phyloP scores from a whole-genome alignment of 2,329 filamentous ascomycete species.

The Mollisia scopiformis region DNA sequence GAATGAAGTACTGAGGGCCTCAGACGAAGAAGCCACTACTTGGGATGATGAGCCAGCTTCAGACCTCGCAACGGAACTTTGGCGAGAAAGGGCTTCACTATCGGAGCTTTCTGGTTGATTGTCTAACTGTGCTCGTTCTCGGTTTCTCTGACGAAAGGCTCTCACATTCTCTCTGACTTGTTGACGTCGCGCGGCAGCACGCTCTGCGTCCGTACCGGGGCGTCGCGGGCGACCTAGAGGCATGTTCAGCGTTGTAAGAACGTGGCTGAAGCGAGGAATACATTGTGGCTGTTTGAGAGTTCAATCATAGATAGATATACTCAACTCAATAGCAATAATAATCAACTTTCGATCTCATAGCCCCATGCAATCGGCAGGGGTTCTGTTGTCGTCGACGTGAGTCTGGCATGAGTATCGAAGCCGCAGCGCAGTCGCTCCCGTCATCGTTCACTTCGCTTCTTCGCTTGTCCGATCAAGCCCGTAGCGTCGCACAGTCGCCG shows the following conservation, averaged over 20 bases:
- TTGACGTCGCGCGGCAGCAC: conserved; percentile 17
- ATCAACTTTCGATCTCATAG: background rate
- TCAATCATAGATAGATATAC: background rate
- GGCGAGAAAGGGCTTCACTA: background rate
- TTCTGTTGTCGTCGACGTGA: background rate
- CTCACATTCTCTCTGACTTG: conserved; percentile 22
- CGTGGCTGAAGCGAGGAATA: background rate
- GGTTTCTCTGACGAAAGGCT: conserved; percentile 18
- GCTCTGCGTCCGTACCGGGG: conserved; percentile 15
- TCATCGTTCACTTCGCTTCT: no score
- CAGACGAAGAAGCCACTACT: background rate
- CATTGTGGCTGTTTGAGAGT: background rate
- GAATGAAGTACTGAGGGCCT: background rate
- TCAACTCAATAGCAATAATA: background rate
- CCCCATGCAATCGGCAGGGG: background rate
- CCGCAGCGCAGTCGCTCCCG: background rate
- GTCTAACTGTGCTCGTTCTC: conserved; percentile 11
- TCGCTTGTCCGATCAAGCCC: no score
- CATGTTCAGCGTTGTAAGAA: background rate
- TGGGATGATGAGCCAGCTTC: background rate
- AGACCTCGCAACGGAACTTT: background rate
- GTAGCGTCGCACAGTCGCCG: background rate
- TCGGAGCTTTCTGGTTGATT: background rate
- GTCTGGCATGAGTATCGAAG: background rate
- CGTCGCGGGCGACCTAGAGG: conserved; percentile 13